Base-by-base conservation (phyloP, 2,329 filamentous ascomycete species). In the Lasiodiplodia citricola region DNA sequence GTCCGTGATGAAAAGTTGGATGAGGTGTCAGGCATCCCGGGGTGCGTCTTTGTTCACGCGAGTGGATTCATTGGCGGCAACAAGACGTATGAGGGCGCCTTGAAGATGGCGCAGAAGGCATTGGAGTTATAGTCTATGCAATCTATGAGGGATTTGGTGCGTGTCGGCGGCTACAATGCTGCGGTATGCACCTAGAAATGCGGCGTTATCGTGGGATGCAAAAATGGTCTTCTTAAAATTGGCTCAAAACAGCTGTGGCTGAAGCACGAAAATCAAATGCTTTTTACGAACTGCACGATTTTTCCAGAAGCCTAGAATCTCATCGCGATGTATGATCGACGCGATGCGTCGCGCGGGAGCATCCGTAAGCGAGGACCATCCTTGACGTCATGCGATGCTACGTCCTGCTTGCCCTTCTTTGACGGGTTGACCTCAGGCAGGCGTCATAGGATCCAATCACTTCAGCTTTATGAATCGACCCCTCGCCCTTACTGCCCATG, bases 51-150 rank as follows among this genome's bases (percentile, higher is more conserved):
- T 79, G 92, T 97, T 37, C 96, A 99, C 79, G 94, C 94, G 3
- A 91, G 91, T 66, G 96, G 96, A 35, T 99, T 99, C 82, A 98
- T 98, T 77, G 96, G 96, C 21, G 96, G 96, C 2, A 96, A 97
- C 82, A 91, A 92, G 85, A 96, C 92, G 0, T 96, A 92, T 75
- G 93, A 97, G 70, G 96, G 96, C 37, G 94, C 90, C 31, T 87
- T 93, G 78, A 88, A 90, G 69, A 97, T 98, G 93, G 94, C 94
- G 4, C 82, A 86, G 79, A 93, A 92, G 85, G 91, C 92, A 2
- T 82, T 68, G 50, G 57, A 60, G 35, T 50, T 63, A 37, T 68
- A 38, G 55, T 28, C 3, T 6, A 16, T 5, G 16, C 51, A 25
- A 38, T 3, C 54, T 28, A 31, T 13, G 16, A 38, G 11, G 28